Evolutionary conservation across 2,329 filamentous ascomycete genomes (phyloP).

Genomic region (Calycina herbarum): DNA sequence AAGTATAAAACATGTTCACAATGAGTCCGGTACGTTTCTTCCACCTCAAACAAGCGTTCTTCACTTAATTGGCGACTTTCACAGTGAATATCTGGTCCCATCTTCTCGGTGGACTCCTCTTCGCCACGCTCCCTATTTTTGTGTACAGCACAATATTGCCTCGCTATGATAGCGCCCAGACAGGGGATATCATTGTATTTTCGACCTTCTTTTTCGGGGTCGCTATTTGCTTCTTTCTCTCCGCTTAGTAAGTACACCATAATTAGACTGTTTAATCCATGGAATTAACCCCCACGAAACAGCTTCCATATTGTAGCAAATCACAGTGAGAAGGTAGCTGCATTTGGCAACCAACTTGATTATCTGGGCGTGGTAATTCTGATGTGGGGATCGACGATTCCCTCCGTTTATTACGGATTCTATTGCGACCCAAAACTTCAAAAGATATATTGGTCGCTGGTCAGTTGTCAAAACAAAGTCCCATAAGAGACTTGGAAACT

Average conservation of each 20-base stretch:
- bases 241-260: constrained; percentile 36
- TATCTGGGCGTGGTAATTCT: constrained; percentile 43
- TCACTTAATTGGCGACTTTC: constrained; percentile 30
- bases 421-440: constrained; percentile 42
- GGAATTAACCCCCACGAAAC: not conserved
- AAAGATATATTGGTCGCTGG: constrained; percentile 40
- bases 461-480: constrained; percentile 19
- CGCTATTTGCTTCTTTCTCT: constrained; percentile 42
- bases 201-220: constrained; percentile 43
- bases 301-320: constrained; percentile 41
- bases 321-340: constrained; percentile 40
- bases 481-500: not conserved
- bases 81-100: constrained; percentile 45
- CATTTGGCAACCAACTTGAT: constrained; percentile 42
- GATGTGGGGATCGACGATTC: constrained; percentile 43
- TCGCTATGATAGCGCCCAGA: constrained; percentile 38
- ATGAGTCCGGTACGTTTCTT: constrained; percentile 17
- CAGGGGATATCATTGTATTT: constrained; percentile 42
- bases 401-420: constrained; percentile 44
- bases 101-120: constrained; percentile 44
- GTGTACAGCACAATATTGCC: constrained; percentile 33
- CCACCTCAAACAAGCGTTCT: not conserved
- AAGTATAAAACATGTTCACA: constrained; percentile 17
- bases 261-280: not conserved
- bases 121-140: constrained; percentile 34